Conservation (phyloP, 176 grass and related monocot genomes). For the Cenchrus fungigraminus region DNA sequence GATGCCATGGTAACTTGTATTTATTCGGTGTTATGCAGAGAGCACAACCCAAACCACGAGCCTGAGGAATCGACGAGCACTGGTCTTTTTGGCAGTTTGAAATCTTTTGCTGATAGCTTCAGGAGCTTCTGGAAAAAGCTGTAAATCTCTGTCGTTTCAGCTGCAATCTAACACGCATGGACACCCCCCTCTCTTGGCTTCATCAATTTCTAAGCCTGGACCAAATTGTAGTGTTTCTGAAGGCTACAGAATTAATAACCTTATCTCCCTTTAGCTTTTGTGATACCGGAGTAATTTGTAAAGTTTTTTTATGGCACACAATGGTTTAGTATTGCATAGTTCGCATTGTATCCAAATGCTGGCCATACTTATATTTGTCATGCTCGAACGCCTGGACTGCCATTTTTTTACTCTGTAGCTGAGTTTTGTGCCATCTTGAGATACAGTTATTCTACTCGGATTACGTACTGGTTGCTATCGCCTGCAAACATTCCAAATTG, state of each 20-base stretch:
- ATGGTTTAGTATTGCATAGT: neutral
- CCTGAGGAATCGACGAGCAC: conserved; percentile 30
- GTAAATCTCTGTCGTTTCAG: conserved; percentile 45
- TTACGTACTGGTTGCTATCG: neutral
- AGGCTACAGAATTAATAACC: conserved; percentile 36
- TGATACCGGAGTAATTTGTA: conserved; percentile 14
- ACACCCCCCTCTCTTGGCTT: neutral
- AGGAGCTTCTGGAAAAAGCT: conserved; percentile 72
- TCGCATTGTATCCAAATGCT: neutral
- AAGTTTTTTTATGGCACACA: conserved; percentile 11
- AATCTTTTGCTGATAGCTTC: conserved; percentile 67
- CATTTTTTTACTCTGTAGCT: neutral
- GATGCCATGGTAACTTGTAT: conserved; percentile 28
- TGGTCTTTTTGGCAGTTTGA: conserved; percentile 62
- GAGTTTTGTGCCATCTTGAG: neutral
- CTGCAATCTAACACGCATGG: conserved; percentile 10
- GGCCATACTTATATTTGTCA: neutral
- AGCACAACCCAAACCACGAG: conserved; percentile 25
- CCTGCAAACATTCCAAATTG: neutral
- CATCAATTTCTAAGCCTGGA: conserved; percentile 33
- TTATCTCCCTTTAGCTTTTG: neutral
- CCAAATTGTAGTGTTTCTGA: conserved; percentile 40
- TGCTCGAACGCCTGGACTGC: neutral
- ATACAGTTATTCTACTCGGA: neutral
- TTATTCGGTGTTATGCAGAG: conserved; percentile 47